These are phyloP conservation scores for Colletotrichum godetiae DNA, from an alignment of 2,329 filamentous ascomycete species.

Conservation along the genomic window DNA sequence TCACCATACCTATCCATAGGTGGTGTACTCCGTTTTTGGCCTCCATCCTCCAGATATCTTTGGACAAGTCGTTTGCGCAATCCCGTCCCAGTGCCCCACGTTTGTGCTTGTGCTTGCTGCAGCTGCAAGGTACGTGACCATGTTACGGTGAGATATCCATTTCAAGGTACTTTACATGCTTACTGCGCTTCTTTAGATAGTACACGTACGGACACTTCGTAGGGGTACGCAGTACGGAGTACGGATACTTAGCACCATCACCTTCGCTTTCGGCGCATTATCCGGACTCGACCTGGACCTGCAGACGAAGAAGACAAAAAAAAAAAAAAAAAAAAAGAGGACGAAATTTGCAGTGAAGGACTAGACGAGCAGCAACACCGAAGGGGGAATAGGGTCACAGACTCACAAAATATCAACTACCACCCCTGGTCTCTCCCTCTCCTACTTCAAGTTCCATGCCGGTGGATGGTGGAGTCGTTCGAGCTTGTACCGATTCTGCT, in stretches of 20 bases:
- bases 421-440: not conserved
- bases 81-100: conserved; percentile 19
- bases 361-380: not conserved
- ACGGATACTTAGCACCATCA: not conserved
- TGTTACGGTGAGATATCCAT: conserved; percentile 1
- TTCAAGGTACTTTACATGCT: not conserved
- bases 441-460: not conserved
- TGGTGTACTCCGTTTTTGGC: not conserved
- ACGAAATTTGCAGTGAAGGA: not conserved
- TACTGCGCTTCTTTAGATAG: not conserved
- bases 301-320: not conserved
- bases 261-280: conserved; percentile 5
- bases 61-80: conserved; percentile 25
- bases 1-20: too few species aligned
- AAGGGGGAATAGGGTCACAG: not conserved
- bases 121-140: not conserved
- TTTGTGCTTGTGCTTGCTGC: not conserved
- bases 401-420: not conserved
- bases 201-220: not conserved
- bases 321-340: not conserved
- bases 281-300: not conserved
- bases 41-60: not conserved
- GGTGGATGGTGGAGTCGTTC: conserved; percentile 8
- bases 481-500: conserved; percentile 3
- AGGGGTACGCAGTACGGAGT: too few species aligned